A percentile compares a stretch with the other conserved stretches of the same genome.
phyloP scores from a whole-genome alignment of 345 rosid genomes.

The Theobroma cacao region DNA sequence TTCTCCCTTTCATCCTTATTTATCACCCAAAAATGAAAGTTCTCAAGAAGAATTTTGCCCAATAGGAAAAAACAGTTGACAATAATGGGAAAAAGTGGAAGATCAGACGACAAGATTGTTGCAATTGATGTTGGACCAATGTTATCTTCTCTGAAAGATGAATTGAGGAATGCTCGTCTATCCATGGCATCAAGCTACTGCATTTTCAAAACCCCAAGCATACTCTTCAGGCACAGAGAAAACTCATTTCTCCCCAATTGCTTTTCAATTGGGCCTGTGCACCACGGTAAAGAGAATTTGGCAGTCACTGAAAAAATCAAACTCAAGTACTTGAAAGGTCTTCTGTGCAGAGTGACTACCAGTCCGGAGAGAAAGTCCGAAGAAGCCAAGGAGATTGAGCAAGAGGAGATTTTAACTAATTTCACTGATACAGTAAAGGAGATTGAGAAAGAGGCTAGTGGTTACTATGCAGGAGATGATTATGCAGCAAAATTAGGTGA shows the following conservation, averaged over 20 bases:
- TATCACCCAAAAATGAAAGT: too few species aligned
- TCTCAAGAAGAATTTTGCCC: background rate
- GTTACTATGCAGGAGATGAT: slow-evolving; percentile 9
- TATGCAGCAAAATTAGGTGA: slow-evolving; percentile 4
- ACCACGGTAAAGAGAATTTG: background rate
- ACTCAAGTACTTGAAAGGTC: slow-evolving; percentile 21
- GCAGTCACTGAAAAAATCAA: slow-evolving; percentile 12
- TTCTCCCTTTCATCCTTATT: too few species aligned
- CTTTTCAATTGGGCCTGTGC: slow-evolving; percentile 32
- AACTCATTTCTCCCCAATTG: slow-evolving; percentile 24
- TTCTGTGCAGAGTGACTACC: slow-evolving; percentile 2
- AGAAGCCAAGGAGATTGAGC: background rate
- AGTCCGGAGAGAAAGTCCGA: background rate
- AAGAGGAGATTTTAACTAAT: background rate
- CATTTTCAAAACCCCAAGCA: slow-evolving; percentile 24
- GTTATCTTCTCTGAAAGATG: background rate
- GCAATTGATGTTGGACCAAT: background rate
- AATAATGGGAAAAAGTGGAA: background rate
- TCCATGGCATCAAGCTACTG: slow-evolving; percentile 12
- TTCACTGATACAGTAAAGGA: background rate
- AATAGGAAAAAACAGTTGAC: background rate
- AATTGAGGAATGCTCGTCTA: background rate
- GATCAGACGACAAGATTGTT: background rate
- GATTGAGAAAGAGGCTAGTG: slow-evolving; percentile 7
- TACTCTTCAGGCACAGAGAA: slow-evolving; percentile 20